These are phyloP conservation scores for Craterostigma plantagineum DNA, from an alignment of 257 asterid genomes.

Conservation along the genomic window DNA sequence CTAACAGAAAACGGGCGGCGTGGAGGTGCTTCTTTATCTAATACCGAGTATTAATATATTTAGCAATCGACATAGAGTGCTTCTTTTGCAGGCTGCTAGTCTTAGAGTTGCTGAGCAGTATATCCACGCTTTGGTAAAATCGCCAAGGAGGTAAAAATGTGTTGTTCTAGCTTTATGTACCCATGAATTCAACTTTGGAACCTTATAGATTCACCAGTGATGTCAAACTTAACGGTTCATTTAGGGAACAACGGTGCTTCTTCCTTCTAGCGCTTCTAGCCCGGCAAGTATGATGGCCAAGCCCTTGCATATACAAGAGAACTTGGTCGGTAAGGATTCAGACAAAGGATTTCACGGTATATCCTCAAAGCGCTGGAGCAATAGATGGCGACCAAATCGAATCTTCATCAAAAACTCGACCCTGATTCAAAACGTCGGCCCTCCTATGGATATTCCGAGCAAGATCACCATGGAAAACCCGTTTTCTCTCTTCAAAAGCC, in stretches of 20 bases:
- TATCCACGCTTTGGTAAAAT: conserved; percentile 53
- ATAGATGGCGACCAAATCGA: too few species aligned
- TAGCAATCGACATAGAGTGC: too few species aligned
- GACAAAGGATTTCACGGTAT: not conserved
- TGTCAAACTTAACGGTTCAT: conserved; percentile 6
- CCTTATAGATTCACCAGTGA: too few species aligned
- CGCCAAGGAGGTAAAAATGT: conserved; percentile 72
- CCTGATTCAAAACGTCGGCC: too few species aligned
- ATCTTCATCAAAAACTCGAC: too few species aligned
- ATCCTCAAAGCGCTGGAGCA: too few species aligned
- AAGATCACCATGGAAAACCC: too few species aligned
- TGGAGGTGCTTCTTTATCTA: conserved; percentile 19
- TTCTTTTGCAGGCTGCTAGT: conserved; percentile 82
- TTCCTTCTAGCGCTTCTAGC: conserved; percentile 50
- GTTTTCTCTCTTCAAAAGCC: too few species aligned
- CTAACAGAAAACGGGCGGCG: conserved; percentile 50
- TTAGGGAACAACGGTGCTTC: conserved; percentile 68
- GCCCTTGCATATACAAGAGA: conserved; percentile 49
- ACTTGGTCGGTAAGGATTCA: conserved; percentile 22
- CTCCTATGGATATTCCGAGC: too few species aligned
- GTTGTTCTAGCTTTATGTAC: too few species aligned
- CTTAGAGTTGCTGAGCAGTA: conserved; percentile 85
- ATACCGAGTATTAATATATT: too few species aligned
- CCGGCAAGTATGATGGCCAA: conserved; percentile 67
- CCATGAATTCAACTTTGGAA: too few species aligned